A percentile compares a stretch with the other conserved stretches of the same genome.
phyloP scores from a whole-genome alignment of 192 early-diverging fungal species.

The Coemansia sp. region DNA sequence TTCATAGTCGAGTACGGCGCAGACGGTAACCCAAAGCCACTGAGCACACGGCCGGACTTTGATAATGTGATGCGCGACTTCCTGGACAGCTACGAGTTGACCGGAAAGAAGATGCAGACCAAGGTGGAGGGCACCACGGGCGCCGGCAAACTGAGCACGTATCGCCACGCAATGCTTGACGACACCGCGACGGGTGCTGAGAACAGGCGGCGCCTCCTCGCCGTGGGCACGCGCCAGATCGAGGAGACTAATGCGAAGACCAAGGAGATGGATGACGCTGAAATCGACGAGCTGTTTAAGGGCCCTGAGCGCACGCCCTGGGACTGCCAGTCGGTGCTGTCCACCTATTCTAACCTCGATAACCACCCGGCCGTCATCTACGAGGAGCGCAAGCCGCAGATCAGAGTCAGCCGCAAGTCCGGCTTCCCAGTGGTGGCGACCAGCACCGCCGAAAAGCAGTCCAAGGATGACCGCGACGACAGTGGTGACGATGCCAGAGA shows the following conservation, averaged over 20 bases:
- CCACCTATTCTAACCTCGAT: conserved; percentile 91
- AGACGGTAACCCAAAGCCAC: conserved; percentile 52
- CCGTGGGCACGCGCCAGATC: conserved; percentile 28
- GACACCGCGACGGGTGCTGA: conserved; percentile 27
- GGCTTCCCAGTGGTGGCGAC: conserved; percentile 65
- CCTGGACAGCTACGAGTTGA: conserved; percentile 75
- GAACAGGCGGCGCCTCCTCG: conserved; percentile 41
- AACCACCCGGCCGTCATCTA: conserved; percentile 86
- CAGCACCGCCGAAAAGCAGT: conserved; percentile 27
- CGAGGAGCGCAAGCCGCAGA: conserved; percentile 61
- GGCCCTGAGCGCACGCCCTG: conserved; percentile 65
- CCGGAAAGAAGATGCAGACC: conserved; percentile 67
- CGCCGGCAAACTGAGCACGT: conserved; percentile 62
- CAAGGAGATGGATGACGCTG: conserved; percentile 42
- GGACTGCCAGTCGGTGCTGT: conserved; percentile 91
- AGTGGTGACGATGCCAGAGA: conserved; percentile 29
- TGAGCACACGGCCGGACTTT: conserved; percentile 70
- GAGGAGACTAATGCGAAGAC: conserved; percentile 30
- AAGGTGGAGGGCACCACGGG: conserved; percentile 65
- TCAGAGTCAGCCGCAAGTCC: conserved; percentile 71
- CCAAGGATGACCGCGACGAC: conserved; percentile 28
- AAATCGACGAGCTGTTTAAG: conserved; percentile 57
- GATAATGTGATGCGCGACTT: conserved; percentile 74
- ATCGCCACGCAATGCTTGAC: conserved; percentile 58
- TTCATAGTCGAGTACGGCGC: conserved; percentile 58